Base-by-base conservation (phyloP, 768 basidiomycete species). In the Auriculariales sp. region DNA sequence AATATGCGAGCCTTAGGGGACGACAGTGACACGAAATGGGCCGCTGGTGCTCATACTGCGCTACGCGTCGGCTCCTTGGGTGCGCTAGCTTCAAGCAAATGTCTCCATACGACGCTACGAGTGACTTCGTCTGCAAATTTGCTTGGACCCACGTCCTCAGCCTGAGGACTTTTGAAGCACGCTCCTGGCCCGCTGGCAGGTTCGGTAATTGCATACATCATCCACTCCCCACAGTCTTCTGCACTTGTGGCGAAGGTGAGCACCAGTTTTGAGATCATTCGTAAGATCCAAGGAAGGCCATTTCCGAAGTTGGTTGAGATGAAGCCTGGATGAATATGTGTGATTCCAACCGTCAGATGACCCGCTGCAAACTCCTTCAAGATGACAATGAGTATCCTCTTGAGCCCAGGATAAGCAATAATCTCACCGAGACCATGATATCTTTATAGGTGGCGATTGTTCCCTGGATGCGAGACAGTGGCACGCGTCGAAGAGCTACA, bases 401-500 rank as follows among this genome's bases (percentile, higher is more conserved):
- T 11, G 12, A 22, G 17, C 17, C 12, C 17, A 11, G 19, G 19
- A 19, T 19, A 25, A 12, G 19, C 22, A 24, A 25, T 24, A 44
- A n/a, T n/a, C n/a, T n/a, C n/a, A n/a, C n/a, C n/a, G n/a, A n/a
- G n/a, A n/a, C n/a, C n/a, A n/a, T n/a, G 39, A 44, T 44, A 25
- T 44, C 39, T 5, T 19, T 44, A 25, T 44, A 44, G 7, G 39
- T 44, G 39, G 15, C 15, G 24, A 44, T n/a, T 3, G 22, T 19
- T 9, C 14, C 39, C 15, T 39, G 22, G n/a, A n/a, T n/a, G n/a
- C n/a, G n/a, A 24, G 11, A 11, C 39, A 44, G 5, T 12, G 22
- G 4, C 22, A n/a, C n/a, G n/a, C n/a, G n/a, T n/a, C n/a, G n/a
- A n/a, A 78, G 56, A n/a, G 68, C 74, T 17, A 78, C 62, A 53